These are phyloP conservation scores for Amyloporia xantha DNA, from an alignment of 768 basidiomycete genomes.

Conservation along the genomic window DNA sequence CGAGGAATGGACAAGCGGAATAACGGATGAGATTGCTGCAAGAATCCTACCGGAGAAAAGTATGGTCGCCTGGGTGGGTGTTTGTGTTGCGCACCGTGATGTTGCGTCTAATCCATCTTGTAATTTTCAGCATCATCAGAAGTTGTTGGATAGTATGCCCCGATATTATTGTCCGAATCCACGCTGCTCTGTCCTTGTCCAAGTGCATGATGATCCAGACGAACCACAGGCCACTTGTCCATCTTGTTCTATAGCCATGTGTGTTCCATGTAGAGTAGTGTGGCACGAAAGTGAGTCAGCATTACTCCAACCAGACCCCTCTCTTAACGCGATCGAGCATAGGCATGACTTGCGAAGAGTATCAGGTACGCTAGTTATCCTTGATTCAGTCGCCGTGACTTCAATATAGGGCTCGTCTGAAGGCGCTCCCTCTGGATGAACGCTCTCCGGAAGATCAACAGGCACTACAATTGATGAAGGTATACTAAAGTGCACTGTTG, in stretches of 20 bases:
- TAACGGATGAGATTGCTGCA: conserved; percentile 29
- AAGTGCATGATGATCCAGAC: conserved; percentile 27
- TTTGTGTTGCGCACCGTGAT: too few species aligned
- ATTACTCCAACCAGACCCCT: not conserved
- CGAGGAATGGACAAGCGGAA: conserved; percentile 27
- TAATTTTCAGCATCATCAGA: conserved; percentile 28
- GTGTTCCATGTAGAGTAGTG: conserved; percentile 28
- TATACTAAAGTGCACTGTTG: conserved; percentile 1
- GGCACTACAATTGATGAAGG: conserved; percentile 29
- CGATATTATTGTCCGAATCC: conserved; percentile 33
- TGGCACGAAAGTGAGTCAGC: conserved; percentile 30
- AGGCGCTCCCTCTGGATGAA: conserved; percentile 32
- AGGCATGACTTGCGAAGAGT: conserved; percentile 29
- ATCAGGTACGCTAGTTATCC: conserved; percentile 15
- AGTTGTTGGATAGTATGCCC: conserved; percentile 29
- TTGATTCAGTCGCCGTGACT: not conserved
- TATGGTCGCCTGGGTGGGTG: conserved; percentile 30
- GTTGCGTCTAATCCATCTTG: too few species aligned
- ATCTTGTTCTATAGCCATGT: conserved; percentile 26
- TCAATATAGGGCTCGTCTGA: conserved; percentile 1
- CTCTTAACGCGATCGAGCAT: not conserved
- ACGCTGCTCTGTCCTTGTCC: conserved; percentile 30
- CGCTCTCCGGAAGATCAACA: conserved; percentile 33
- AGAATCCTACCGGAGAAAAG: conserved; percentile 26
- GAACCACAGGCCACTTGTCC: conserved; percentile 31